Evolutionary conservation across 768 basidiomycete genomes (phyloP), one percentile per base, ranked within the genome.

Genomic region (Chiua virens): DNA sequence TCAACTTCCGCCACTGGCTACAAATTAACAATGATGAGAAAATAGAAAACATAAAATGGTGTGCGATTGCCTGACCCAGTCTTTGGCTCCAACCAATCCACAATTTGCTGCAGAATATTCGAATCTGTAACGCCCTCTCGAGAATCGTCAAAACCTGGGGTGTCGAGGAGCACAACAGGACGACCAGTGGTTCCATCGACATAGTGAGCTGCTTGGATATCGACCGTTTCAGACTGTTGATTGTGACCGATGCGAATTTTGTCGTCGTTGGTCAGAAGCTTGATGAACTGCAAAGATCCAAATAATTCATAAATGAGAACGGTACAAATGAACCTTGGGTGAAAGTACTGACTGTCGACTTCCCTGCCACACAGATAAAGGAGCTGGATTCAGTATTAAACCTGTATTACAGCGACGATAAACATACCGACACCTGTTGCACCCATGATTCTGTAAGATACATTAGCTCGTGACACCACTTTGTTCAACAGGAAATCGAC

Each of bases 1-100:
- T 64, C 5, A 27, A 79, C 25, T 62, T 71, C 42, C 27, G 39
- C 17, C 21, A 14, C 46, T 47, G 42, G 15, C 46, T 53, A 10
- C 10, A 28, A 10, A 18, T 35, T 22, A 18, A 40, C 15, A 21
- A 22, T 17, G 11, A 22, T 40, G 1, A 41, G 20, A 47, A 21
- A 4, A 40, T 27, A 25, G 36, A 25, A 23, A 9, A 15, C 20
- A 1, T 8, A 14, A 28, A 20, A 32, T 9, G 18, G 13, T 14
- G 15, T 27, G 25, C 10, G 8, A 6, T 21, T 22, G 14, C 14
- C 48, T 32, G 30, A 44, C 40, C 32, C 37, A 15, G 4, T 44
- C 21, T 48, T 36, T 37, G 51, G 46, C 25, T 40, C 42, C 32
- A 55, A 44, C 17, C 15, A 46, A 1, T 39, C 18, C 15, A 45